phyloP scores from a whole-genome alignment of 1,284 basidiomycete genomes.

The Pseudozyma sp. region DNA sequence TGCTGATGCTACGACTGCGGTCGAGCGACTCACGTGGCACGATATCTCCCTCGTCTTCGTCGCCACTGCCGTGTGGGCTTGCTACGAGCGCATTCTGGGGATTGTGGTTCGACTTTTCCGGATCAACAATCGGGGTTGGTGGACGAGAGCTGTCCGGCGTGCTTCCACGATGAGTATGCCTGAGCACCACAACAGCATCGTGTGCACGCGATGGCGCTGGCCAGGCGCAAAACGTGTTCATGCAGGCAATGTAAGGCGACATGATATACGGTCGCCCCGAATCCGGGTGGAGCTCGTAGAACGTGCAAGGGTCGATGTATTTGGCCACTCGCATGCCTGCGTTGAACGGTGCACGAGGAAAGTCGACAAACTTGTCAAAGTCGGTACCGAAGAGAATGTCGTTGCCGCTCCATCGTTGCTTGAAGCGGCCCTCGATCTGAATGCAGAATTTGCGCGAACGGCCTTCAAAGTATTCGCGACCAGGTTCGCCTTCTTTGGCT shows the following conservation, averaged over 20 bases:
- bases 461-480: conserved; percentile 65
- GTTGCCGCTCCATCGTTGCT: conserved; percentile 60
- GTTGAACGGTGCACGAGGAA: conserved; percentile 68
- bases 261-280: conserved; percentile 70
- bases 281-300: conserved; percentile 65
- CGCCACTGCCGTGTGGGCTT: conserved; percentile 37
- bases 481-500: conserved; percentile 58
- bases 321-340: conserved; percentile 70
- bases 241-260: conserved; percentile 70
- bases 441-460: conserved; percentile 70
- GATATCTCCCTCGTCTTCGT: conserved; percentile 64
- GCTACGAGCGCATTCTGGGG: conserved; percentile 33
- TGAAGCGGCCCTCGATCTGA: conserved; percentile 71
- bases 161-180: conserved; percentile 49
- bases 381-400: conserved; percentile 65
- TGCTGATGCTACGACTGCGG: conserved; percentile 24
- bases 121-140: conserved; percentile 33
- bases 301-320: conserved; percentile 69
- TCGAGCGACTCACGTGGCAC: conserved; percentile 67
- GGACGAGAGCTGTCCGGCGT: conserved; percentile 28
- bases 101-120: conserved; percentile 45
- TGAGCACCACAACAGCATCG: conserved; percentile 68
- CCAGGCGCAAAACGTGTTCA: conserved; percentile 70
- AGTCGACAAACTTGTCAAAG: conserved; percentile 66
- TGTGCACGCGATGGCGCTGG: conserved; percentile 65